Percentiles rank a stretch among this genome's conserved stretches.
These are phyloP conservation scores for Stentor coeruleus DNA, from an alignment of 73 alveolate genomes.

Conservation along the genomic window DNA sequence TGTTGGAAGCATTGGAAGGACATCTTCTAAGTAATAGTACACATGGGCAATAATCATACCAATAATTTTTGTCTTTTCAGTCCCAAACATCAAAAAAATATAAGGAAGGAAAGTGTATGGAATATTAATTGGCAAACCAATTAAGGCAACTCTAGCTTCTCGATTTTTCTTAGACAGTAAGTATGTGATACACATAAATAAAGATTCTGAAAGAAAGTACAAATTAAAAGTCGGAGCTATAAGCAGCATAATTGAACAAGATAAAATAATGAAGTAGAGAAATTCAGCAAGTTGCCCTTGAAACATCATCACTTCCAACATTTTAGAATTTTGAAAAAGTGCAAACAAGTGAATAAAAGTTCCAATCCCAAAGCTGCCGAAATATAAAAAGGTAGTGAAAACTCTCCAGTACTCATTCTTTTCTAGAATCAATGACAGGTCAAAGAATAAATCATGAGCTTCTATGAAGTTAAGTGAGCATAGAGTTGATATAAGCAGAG, in stretches of 20 bases:
- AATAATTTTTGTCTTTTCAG: neutral
- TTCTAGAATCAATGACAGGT: neutral
- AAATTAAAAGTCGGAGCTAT: neutral
- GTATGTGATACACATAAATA: conserved; percentile 15
- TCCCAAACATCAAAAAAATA: neutral
- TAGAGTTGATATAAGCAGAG: neutral
- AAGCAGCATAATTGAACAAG: neutral
- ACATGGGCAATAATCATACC: conserved; percentile 2
- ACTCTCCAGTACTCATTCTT: neutral
- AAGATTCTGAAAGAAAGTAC: neutral
- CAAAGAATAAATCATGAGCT: conserved; percentile 21
- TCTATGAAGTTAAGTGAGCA: conserved; percentile 19
- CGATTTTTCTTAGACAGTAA: neutral
- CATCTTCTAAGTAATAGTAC: conserved; percentile 6
- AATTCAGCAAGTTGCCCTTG: conserved; percentile 23
- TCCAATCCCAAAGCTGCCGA: conserved; percentile 3
- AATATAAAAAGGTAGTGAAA: neutral
- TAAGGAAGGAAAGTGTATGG: conserved; percentile 12
- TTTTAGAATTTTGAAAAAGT: neutral
- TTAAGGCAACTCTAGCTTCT: neutral
- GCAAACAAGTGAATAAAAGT: conserved; percentile 1
- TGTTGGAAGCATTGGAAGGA: neutral
- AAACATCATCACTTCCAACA: conserved; percentile 19
- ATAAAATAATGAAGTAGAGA: neutral
- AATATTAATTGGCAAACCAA: conserved; percentile 4